These are phyloP conservation scores for Schizosaccharomyces versatilis DNA, from an alignment of 1,139 yeast species.

Conservation along the genomic window DNA sequence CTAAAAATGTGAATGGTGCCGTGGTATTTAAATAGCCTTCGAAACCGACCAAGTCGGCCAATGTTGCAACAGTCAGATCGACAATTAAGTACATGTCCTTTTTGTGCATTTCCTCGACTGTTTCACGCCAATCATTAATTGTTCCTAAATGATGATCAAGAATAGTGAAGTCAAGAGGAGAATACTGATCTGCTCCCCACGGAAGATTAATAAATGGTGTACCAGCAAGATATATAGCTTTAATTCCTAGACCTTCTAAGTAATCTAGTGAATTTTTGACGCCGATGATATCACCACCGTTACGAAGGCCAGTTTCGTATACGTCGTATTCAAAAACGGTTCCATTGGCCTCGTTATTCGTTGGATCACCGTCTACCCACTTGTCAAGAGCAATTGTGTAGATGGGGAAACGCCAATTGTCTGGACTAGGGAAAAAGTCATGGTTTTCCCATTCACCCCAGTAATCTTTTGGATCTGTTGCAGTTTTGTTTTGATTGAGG, in stretches of 20 bases:
- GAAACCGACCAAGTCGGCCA: slow-evolving; percentile 10
- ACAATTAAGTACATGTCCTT: slow-evolving; percentile 8
- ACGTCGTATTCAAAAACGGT: slow-evolving; percentile 9
- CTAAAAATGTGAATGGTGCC: slow-evolving; percentile 8
- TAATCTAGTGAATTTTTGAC: slow-evolving; percentile 8
- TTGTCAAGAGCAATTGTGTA: slow-evolving; percentile 10
- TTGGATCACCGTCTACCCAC: slow-evolving; percentile 10
- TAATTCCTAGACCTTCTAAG: slow-evolving; percentile 13
- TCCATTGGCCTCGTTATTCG: slow-evolving; percentile 8
- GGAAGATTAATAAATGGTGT: slow-evolving; percentile 10
- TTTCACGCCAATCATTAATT: slow-evolving; percentile 8
- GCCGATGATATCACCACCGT: slow-evolving; percentile 10
- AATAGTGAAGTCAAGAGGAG: slow-evolving; percentile 10
- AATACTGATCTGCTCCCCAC: slow-evolving; percentile 11
- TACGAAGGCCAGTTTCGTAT: slow-evolving; percentile 8
- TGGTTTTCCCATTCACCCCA: slow-evolving; percentile 7
- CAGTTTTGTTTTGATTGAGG: slow-evolving; percentile 7
- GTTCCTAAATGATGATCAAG: slow-evolving; percentile 10
- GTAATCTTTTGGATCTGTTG: slow-evolving; percentile 7
- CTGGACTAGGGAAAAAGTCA: slow-evolving; percentile 7
- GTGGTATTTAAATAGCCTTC: slow-evolving; percentile 8
- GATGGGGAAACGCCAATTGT: slow-evolving; percentile 10
- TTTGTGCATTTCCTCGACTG: slow-evolving; percentile 7
- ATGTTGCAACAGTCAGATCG: slow-evolving; percentile 9
- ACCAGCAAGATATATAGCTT: slow-evolving; percentile 10